Conservation (phyloP, 345 rosid species). For the Isatis tinctoria region DNA sequence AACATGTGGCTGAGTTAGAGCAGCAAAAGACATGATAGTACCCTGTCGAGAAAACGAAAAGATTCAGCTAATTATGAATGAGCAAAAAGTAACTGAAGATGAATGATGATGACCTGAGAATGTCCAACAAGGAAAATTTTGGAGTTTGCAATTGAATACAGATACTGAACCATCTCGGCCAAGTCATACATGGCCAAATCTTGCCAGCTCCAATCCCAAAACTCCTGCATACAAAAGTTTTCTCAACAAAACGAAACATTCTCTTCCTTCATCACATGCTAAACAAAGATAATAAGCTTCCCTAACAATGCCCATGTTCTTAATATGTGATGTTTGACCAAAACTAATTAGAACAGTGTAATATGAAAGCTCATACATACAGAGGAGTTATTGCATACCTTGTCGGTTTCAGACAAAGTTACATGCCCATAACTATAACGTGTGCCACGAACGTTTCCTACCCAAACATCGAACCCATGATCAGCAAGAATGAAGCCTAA, state of each 20-base stretch:
- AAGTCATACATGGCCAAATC: conserved; percentile 80
- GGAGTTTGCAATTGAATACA: conserved; percentile 49
- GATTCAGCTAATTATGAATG: background rate
- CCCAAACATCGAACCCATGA: conserved; percentile 91
- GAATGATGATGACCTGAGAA: conserved; percentile 64
- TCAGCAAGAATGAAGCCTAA: conserved; percentile 86
- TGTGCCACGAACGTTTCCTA: conserved; percentile 89
- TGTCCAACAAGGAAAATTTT: conserved; percentile 85
- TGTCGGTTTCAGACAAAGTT: conserved; percentile 59
- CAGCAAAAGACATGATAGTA: conserved; percentile 87
- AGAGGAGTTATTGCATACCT: conserved; percentile 42
- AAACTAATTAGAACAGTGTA: background rate
- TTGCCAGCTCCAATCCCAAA: conserved; percentile 99
- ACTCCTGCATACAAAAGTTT: conserved; percentile 50
- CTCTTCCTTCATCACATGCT: background rate
- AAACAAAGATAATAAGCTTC: background rate
- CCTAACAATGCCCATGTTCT: background rate
- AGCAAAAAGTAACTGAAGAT: background rate
- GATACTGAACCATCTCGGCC: conserved; percentile 58
- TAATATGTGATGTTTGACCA: background rate
- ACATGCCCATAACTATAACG: conserved; percentile 80
- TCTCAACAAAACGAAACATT: background rate
- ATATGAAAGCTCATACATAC: background rate
- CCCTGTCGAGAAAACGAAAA: conserved; percentile 41
- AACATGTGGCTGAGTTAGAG: conserved; percentile 68